Evolutionary conservation across 345 rosid genomes (phyloP).

Genomic region (Brassica carinata): DNA sequence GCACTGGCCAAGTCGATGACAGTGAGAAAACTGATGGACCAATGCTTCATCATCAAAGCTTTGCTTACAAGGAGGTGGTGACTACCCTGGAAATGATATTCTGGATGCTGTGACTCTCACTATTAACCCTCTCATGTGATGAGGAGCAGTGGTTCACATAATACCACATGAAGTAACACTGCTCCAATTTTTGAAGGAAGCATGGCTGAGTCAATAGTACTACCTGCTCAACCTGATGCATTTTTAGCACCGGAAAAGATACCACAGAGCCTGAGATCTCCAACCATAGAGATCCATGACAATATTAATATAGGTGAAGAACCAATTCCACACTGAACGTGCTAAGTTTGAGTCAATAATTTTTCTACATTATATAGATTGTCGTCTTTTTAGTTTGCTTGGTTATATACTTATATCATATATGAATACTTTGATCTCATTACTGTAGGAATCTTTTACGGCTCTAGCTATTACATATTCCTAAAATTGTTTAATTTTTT

Average conservation of each 20-base stretch:
- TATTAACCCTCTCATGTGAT: background rate
- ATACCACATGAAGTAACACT: background rate
- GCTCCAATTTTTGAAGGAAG: background rate
- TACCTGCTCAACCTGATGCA: too few relatives aligned
- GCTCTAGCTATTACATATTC: background rate
- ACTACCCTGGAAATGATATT: background rate
- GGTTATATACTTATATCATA: background rate
- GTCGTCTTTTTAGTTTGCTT: background rate
- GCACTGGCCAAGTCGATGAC: background rate
- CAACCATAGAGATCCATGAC: background rate
- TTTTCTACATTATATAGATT: background rate
- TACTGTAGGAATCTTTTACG: background rate
- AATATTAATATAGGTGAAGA: background rate
- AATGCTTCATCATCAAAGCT: background rate
- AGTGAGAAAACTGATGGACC: background rate
- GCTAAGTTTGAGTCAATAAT: background rate
- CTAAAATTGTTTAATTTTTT: too few relatives aligned
- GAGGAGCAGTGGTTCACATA: too few relatives aligned
- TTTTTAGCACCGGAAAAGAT: background rate
- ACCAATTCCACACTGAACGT: background rate
- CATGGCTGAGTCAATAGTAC: background rate
- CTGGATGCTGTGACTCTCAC: background rate
- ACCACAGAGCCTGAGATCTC: background rate
- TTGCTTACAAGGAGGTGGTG: background rate
- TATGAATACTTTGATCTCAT: background rate